Conservation (phyloP, 2,329 filamentous ascomycete genomes). For the Cladosporium sp. region DNA sequence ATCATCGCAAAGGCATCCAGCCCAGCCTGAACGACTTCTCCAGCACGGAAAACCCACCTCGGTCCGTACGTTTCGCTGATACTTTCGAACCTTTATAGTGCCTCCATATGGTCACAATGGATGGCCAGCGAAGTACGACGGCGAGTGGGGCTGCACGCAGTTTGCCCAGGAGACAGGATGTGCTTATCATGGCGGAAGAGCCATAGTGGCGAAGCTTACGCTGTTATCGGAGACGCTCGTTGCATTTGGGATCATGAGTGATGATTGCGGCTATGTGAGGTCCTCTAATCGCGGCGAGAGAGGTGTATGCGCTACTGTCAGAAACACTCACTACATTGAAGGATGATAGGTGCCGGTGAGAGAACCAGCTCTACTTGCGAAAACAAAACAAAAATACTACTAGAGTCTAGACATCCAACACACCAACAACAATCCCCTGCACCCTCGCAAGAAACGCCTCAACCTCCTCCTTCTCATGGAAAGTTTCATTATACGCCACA, state of each 20-base stretch:
- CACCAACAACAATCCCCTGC: conserved; percentile 7
- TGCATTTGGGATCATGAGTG: not conserved
- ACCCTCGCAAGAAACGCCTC: conserved; percentile 4
- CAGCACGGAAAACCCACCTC: not conserved
- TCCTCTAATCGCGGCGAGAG: not conserved
- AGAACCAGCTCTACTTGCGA: not conserved
- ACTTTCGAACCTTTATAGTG: not conserved
- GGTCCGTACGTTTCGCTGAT: not conserved
- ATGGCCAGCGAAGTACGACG: not conserved
- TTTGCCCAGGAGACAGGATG: not conserved
- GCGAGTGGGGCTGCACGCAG: not conserved
- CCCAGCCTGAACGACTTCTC: not conserved
- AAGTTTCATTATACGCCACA: conserved; percentile 8
- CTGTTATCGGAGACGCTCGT: not conserved
- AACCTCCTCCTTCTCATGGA: conserved; percentile 2
- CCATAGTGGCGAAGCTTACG: not conserved
- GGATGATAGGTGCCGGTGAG: not conserved
- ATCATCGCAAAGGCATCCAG: not conserved
- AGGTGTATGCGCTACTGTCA: not conserved
- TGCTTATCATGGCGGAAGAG: not conserved
- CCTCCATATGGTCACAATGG: not conserved
- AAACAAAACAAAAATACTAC: not conserved
- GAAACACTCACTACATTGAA: not conserved
- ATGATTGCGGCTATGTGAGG: not conserved
- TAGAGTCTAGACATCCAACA: not conserved